Base-by-base conservation (phyloP, 306 rosid species). In the Notholithocarpus densiflorus region DNA sequence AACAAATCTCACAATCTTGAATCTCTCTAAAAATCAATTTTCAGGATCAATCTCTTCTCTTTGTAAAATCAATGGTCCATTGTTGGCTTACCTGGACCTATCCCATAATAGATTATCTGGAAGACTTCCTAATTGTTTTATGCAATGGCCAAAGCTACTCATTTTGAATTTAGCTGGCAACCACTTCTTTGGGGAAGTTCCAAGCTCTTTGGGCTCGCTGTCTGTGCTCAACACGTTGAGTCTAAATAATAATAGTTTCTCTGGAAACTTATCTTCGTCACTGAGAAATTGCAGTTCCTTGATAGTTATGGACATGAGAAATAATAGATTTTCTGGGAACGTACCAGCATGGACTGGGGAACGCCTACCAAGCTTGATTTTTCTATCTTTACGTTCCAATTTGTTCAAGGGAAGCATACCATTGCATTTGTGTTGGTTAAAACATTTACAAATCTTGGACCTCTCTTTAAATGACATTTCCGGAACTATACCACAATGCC, bases 331-430 rank as follows among this genome's bases (percentile, higher is more conserved):
- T 3, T 60, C 52, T 1, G 86, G 86, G 2, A 56, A 3, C 3
- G 65, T 84, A 48, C 88, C 90, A 19, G 4, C 64, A 51, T 82
- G 83, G 83, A 74, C 52, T 0, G 85, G 81, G 5, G 14, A 52
- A 56, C 0, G 11, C 21, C 32, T 6, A 29, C 56, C 71, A 10
- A 5, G 31, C 1, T 21, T 84, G 70, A 78, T 51, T 26, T 27
- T 73, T 54, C 84, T 84, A 12, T 73, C 60, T 14, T 6, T 84
- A 1, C 13, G 31, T 2, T n/a, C 71, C 27, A 87, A 79, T 55
- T 6, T 5, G 62, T 73, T 81, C 3, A 26, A 4, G 11, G 80
- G 82, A 1, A 10, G 20, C 62, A 69, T 87, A 59, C 88, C 86
- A 54, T 7, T 66, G 23, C 62, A 43, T 3, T 21, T 81, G 2